A percentile compares a stretch with the other conserved stretches of the same genome.
Conservation (phyloP, 192 early-diverging fungal genomes). For the Geranomyces variabilis region DNA sequence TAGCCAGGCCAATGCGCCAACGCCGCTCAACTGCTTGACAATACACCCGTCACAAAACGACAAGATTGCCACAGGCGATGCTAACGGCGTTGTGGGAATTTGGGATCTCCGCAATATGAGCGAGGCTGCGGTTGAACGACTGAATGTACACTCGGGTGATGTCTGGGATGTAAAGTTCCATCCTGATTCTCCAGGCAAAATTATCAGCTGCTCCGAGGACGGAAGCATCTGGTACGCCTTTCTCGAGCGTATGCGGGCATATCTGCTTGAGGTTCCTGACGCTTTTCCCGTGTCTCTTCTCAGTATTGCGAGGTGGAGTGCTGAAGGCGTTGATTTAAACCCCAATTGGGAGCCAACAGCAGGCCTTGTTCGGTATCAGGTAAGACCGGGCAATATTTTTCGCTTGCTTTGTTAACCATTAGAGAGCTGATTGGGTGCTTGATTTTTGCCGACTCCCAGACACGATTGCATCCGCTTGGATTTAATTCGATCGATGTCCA, state of each 20-base stretch:
- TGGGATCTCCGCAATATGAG: slow-evolving; percentile 31
- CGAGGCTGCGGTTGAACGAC: slow-evolving; percentile 4
- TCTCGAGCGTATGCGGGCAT: neutral
- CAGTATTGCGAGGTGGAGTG: slow-evolving; percentile 16
- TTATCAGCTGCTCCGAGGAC: slow-evolving; percentile 30
- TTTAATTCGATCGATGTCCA: slow-evolving; percentile 31
- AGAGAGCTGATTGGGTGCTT: neutral
- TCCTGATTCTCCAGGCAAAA: slow-evolving; percentile 14
- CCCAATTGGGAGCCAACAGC: slow-evolving; percentile 8
- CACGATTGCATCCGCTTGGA: slow-evolving; percentile 11
- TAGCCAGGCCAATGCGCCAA: slow-evolving; percentile 12
- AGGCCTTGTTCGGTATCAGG: slow-evolving; percentile 8
- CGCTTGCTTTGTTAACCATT: too few species aligned
- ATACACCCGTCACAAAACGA: slow-evolving; percentile 25
- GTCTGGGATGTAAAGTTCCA: slow-evolving; percentile 33
- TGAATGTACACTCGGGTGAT: neutral
- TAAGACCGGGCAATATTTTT: neutral
- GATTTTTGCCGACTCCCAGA: neutral
- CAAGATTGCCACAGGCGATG: slow-evolving; percentile 23
- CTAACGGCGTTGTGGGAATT: slow-evolving; percentile 13
- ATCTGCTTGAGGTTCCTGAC: neutral
- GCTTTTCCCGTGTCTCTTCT: neutral
- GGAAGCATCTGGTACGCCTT: slow-evolving; percentile 20
- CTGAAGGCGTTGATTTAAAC: slow-evolving; percentile 15
- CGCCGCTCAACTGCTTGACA: slow-evolving; percentile 57